Conservation (phyloP, 768 basidiomycete species). For the Collybiopsis luxurians region DNA sequence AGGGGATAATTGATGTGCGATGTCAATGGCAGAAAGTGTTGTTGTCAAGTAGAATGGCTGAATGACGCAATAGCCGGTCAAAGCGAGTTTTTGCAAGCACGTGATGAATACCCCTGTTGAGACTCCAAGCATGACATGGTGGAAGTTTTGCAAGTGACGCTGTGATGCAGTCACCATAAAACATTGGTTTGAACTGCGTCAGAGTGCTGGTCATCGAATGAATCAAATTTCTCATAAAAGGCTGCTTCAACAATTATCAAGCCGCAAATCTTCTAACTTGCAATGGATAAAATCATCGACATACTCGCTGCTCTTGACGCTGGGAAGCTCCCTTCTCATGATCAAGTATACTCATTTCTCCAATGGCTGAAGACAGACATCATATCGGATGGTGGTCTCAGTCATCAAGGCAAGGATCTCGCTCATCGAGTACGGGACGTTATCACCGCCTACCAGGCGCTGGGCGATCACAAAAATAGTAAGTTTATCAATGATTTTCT, state of each 20-base stretch:
- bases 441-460: constrained; percentile 54
- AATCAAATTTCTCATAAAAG: background rate
- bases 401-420: constrained; percentile 51
- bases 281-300: constrained; percentile 64
- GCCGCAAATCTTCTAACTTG: background rate
- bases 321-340: constrained; percentile 65
- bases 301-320: constrained; percentile 67
- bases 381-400: constrained; percentile 50
- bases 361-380: constrained; percentile 53
- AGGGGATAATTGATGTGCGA: too few relatives aligned
- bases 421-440: constrained; percentile 48
- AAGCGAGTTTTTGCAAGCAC: background rate
- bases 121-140: too few relatives aligned
- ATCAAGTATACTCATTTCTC: constrained; percentile 51
- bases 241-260: background rate
- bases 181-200: background rate
- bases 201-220: background rate
- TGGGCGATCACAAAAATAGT: constrained; percentile 61
- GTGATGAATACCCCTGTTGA: too few relatives aligned
- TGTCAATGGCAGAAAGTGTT: too few relatives aligned
- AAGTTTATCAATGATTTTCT: constrained; percentile 4
- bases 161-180: background rate
- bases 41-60: too few relatives aligned
- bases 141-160: constrained; percentile 1
- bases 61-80: too few relatives aligned